Evolutionary conservation across 2,329 filamentous ascomycete species (phyloP), one percentile per base, ranked within the genome.

Genomic region (Cyphellophora attinorum): DNA sequence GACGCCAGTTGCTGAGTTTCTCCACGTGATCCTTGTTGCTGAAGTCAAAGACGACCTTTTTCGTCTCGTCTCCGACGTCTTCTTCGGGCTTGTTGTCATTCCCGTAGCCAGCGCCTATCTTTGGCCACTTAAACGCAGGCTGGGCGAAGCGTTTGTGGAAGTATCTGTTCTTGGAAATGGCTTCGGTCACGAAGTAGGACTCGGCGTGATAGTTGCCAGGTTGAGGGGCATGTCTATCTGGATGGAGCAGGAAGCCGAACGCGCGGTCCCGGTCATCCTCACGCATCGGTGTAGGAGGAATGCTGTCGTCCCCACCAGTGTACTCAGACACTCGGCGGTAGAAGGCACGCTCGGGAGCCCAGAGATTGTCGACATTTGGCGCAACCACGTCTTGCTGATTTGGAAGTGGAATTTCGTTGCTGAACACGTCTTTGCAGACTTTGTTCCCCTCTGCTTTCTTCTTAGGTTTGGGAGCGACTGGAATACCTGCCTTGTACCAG

Each of bases 1-100:
- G 34, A 6, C 39, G 39, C 34, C 32, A 48, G n/a, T 28, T 32
- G 32, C 39, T 45, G 27, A 48, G 19, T 15, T 12, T n/a, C 5
- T 33, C n/a, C 11, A 48, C 15, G 16, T 46, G 34, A 3, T 33
- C n/a, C 11, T 37, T 14, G 21, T 45, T 32, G 6, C 34, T 34
- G 36, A 36, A 46, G 33, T 46, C 39, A 15, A 45, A 42, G 12
- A 3, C n/a, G 3, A 31, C 8, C 21, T 25, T 25, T n/a, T n/a
- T n/a, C n/a, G n/a, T n/a, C n/a, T n/a, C n/a, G n/a, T 25, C 21
- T 25, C n/a, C n/a, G 21, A 8, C 21, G 8, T 25, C 19, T 5
- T 12, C 13, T 5, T n/a, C n/a, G 6, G 19, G 19, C 6, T 31
- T 31, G 13, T 19, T 13, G 11, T 31, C 18, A n/a, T 18, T 15